Evolutionary conservation across 768 basidiomycete genomes (phyloP), one percentile per base, ranked within the genome.

Genomic region (Phaffia tasmanica): DNA sequence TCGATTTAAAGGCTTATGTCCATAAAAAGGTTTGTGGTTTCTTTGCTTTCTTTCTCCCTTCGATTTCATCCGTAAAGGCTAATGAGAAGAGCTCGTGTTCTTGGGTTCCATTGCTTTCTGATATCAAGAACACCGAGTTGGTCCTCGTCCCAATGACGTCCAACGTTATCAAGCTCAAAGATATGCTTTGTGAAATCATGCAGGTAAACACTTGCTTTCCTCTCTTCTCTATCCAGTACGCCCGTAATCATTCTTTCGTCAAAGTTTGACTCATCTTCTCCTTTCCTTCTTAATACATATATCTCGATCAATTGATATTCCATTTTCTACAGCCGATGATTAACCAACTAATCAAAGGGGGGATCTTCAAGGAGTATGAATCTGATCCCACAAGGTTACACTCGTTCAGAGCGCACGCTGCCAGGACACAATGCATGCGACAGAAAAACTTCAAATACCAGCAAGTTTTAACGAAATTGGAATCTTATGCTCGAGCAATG

Each of bases 1-100:
- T 92, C 29, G 95, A 98, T 77, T 80, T 98, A 47, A 82, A 83
- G 70, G 81, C 82, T 47, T 99, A 94, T 73, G 82, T 94, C 71
- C 86, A 91, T 73, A 83, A 88, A 70, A 99, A 98, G 81, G 89
- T 85, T 32, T 48, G 74, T 72, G 69, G 62, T 14, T 25, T 25
- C 25, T 4, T 64, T 1, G 27, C 30, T 35, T n/a, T 30, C 29
- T 4, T 30, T 21, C 55, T 27, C 8, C 23, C 27, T 19, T 3
- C 7, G 9, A 14, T 29, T 25, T 59, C 3, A 14, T 35, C 50
- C 50, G 21, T 1, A 19, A 11, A 32, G 1, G 23, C n/a, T 48
- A 6, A 14, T 27, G 19, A 9, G n/a, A 46, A 49, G 53, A 23
- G 56, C 61, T 32, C 3, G 5, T 19, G 2, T 2, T 23, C 55